Evolutionary conservation across 2,329 filamentous ascomycete genomes (phyloP).

Genomic region (Falciphora oryzae): DNA sequence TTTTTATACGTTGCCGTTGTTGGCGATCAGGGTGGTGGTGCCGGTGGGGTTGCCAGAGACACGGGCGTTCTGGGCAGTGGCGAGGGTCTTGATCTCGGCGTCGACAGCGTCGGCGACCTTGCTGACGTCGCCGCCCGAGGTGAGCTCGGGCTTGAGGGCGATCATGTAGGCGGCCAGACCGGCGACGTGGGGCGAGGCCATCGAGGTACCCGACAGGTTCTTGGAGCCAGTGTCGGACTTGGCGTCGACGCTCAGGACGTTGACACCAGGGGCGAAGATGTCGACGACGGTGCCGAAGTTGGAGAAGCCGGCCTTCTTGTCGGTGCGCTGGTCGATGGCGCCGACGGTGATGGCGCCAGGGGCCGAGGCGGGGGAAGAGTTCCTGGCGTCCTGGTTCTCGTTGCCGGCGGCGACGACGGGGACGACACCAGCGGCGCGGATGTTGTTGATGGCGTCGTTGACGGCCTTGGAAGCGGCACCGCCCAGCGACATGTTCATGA

Average conservation of each 20-base stretch:
- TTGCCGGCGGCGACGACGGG: slow-evolving; percentile 58
- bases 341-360: slow-evolving; percentile 54
- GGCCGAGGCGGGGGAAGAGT: slow-evolving; percentile 49
- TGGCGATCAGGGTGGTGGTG: slow-evolving; percentile 50
- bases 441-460: slow-evolving; percentile 45
- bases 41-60: slow-evolving; percentile 36
- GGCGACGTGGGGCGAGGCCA: slow-evolving; percentile 18
- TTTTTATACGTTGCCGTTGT: slow-evolving; percentile 39
- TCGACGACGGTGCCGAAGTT: slow-evolving; percentile 52
- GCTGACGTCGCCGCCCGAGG: slow-evolving; percentile 46
- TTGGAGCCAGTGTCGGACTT: slow-evolving; percentile 37
- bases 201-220: slow-evolving; percentile 19
- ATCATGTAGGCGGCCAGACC: slow-evolving; percentile 20
- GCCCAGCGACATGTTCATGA: slow-evolving; percentile 61
- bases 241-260: slow-evolving; percentile 48
- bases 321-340: slow-evolving; percentile 47
- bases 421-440: slow-evolving; percentile 46
- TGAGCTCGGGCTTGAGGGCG: slow-evolving; percentile 11
- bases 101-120: slow-evolving; percentile 37
- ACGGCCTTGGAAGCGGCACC: slow-evolving; percentile 42
- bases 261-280: slow-evolving; percentile 51
- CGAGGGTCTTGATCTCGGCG: slow-evolving; percentile 47
- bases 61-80: slow-evolving; percentile 35
- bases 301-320: slow-evolving; percentile 47
- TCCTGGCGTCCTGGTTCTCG: slow-evolving; percentile 44